Evolutionary conservation across 2,329 filamentous ascomycete genomes (phyloP).

Genomic region (Talaromyces sp.): DNA sequence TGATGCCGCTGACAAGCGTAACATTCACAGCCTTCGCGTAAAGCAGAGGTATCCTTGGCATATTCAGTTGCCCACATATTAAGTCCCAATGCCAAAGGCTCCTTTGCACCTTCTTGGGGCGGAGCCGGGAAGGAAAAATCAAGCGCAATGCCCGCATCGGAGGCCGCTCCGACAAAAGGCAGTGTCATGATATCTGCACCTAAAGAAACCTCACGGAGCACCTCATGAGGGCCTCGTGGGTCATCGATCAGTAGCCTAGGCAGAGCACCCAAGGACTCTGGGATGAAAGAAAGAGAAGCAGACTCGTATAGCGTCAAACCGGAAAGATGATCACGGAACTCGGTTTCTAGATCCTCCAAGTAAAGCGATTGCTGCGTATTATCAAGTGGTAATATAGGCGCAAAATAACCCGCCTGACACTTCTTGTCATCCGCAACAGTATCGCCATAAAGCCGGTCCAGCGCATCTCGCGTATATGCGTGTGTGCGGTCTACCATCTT

Average conservation of each 20-base stretch:
- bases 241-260: conserved; percentile 75
- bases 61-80: conserved; percentile 74
- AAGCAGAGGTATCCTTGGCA: conserved; percentile 63
- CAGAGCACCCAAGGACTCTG: conserved; percentile 61
- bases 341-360: conserved; percentile 70
- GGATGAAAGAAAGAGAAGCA: conserved; percentile 68
- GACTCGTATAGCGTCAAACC: conserved; percentile 79
- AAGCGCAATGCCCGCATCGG: conserved; percentile 83
- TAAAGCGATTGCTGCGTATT: conserved; percentile 79
- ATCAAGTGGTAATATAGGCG: conserved; percentile 72
- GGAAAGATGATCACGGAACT: conserved; percentile 60
- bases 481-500: conserved; percentile 88
- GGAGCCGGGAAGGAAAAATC: conserved; percentile 71
- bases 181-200: conserved; percentile 81
- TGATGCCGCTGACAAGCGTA: conserved; percentile 85
- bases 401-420: conserved; percentile 58
- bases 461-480: conserved; percentile 73
- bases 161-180: conserved; percentile 72
- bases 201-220: conserved; percentile 73
- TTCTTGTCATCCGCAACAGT: conserved; percentile 31
- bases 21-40: conserved; percentile 70
- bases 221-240: conserved; percentile 70
- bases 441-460: conserved; percentile 49
- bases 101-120: conserved; percentile 12
- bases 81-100: conserved; percentile 62